Base-by-base conservation (phyloP, 2,329 filamentous ascomycete genomes). In the Ophiocordyceps robertsii region DNA sequence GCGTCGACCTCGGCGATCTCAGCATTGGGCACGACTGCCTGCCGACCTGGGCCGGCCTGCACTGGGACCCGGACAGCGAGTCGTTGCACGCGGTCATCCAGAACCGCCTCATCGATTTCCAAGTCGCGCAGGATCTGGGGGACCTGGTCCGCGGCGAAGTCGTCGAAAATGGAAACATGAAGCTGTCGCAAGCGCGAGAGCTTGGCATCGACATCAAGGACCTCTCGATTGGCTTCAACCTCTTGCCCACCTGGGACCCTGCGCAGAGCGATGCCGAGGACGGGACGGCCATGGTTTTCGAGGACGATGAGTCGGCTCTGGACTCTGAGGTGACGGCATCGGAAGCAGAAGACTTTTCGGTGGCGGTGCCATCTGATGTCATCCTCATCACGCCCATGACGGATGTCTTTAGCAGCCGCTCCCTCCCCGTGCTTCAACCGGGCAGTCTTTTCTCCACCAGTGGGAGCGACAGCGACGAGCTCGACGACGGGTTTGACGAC, bases 191-290 rank as follows among this genome's bases (percentile, higher is more conserved):
- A 16, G 60, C 60, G 2, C 43, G 42, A 4, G 24, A 24, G 9
- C 41, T 53, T 1, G 53, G 54, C 1, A 2, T 61, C 21, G 6
- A 29, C 0, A 31, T 59, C 1, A 17, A 41, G 1, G 41, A 55
- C 3, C 31, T 63, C 3, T 33, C 16, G 10, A 51, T 63, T 16
- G 53, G 57, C 7, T 19, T 46, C 4, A 46, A 47, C 12, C 41
- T 63, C 17, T 43, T 63, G 31, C 58, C 59, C 3, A 49, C 50
- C 4, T 62, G 58, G 60, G 11, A 37, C 6, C 4, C 33, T 17
- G n/a, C 10, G 27, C 9, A n/a, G 2, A 16, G n/a, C 8, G 21
- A 31, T n/a, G 35, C 38, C 4, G 44, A 32, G 8, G 9, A 39
- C 2, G 13, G 7, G 5, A 6, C 14, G 33, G 33, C 10, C 17